A percentile compares a stretch with the other conserved stretches of the same genome.
phyloP scores from a whole-genome alignment of 139 green algal species.

The Trebouxia sp. region DNA sequence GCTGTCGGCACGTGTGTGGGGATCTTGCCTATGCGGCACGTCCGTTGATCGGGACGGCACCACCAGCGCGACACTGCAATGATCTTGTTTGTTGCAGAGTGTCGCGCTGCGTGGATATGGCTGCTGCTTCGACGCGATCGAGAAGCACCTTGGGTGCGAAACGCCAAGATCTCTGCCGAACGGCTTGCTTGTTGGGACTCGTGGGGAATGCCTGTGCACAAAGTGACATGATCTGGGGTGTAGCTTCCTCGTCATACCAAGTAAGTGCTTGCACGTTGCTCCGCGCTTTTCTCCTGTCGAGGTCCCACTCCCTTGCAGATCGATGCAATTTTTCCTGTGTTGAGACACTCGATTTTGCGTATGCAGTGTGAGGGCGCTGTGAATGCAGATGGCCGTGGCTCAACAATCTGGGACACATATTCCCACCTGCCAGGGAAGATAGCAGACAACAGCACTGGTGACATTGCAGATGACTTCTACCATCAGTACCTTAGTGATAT shows the following conservation, averaged over 20 bases:
- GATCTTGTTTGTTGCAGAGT: background rate
- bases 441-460: constrained; percentile 34
- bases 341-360: too few relatives aligned
- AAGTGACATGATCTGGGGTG: background rate
- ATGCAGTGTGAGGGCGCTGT: background rate
- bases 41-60: too few relatives aligned
- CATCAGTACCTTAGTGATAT: constrained; percentile 44
- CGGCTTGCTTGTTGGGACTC: background rate
- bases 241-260: constrained; percentile 11
- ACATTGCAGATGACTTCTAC: constrained; percentile 50
- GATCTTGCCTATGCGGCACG: too few relatives aligned
- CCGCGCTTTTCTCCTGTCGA: background rate
- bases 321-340: background rate
- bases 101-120: background rate
- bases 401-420: constrained; percentile 57
- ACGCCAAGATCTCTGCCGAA: background rate
- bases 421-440: constrained; percentile 44
- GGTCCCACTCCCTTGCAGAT: background rate
- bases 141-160: background rate
- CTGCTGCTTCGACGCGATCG: too few relatives aligned
- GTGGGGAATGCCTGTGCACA: background rate
- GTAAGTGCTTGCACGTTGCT: too few relatives aligned
- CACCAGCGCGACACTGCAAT: too few relatives aligned
- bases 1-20: too few relatives aligned
- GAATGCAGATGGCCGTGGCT: background rate